Evolutionary conservation across 2,329 filamentous ascomycete species (phyloP).

Genomic region (Fusarium subglutinans): DNA sequence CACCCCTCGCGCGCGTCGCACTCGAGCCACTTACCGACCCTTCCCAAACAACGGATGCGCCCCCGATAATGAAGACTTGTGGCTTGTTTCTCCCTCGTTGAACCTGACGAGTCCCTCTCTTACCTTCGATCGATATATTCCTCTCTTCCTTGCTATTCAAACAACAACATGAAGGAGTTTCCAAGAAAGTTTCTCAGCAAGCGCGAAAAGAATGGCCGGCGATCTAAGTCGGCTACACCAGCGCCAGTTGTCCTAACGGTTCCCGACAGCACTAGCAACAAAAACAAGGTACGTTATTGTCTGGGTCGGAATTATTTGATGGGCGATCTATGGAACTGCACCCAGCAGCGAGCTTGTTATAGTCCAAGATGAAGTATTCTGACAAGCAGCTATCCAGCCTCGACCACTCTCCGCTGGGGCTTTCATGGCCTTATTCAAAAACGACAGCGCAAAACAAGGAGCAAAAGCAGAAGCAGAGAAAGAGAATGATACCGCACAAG

Average conservation of each 20-base stretch:
- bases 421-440: conserved; percentile 72
- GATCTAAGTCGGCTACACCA: conserved; percentile 65
- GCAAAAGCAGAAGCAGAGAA: conserved; percentile 57
- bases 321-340: neutral
- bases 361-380: conserved; percentile 2
- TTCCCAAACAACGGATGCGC: conserved; percentile 33
- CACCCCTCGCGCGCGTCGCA: conserved; percentile 22
- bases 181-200: conserved; percentile 75
- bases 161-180: conserved; percentile 61
- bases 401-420: conserved; percentile 64
- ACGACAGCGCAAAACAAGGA: conserved; percentile 64
- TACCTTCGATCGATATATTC: conserved; percentile 3
- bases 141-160: conserved; percentile 1
- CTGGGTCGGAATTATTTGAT: neutral
- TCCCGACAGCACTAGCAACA: conserved; percentile 17
- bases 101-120: conserved; percentile 41
- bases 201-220: conserved; percentile 70
- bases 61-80: conserved; percentile 46
- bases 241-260: conserved; percentile 54
- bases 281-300: conserved; percentile 58
- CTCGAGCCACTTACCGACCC: conserved; percentile 27
- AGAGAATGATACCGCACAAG: conserved; percentile 55
- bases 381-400: conserved; percentile 49
- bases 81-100: conserved; percentile 45
- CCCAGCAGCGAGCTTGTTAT: neutral